phyloP scores from a whole-genome alignment of 108 stramenopile genomes.

The Aurantiochytrium sp. region DNA sequence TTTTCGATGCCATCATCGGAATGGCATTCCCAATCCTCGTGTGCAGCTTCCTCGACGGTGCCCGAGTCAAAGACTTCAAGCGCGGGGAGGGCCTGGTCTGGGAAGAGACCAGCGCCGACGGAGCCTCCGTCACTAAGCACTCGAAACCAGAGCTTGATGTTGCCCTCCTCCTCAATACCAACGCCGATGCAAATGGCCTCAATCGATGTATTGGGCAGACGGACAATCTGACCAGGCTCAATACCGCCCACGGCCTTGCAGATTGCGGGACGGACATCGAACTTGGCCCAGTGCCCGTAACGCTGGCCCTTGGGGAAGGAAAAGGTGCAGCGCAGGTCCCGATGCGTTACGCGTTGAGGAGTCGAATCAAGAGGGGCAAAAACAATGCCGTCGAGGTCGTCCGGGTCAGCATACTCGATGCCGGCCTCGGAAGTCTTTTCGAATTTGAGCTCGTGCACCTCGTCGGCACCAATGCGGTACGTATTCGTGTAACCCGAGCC shows the following conservation, averaged over 20 bases:
- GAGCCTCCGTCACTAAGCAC: not conserved
- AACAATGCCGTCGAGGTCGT: not conserved
- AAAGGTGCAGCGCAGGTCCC: not conserved
- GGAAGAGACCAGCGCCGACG: not conserved
- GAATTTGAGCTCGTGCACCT: not conserved
- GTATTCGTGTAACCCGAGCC: not conserved
- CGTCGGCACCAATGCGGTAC: not conserved
- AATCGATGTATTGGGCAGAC: not conserved
- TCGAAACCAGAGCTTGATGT: not conserved
- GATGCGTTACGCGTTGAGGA: not conserved
- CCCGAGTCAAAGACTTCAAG: not conserved
- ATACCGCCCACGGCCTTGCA: not conserved
- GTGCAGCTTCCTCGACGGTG: not conserved
- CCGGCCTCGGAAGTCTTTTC: not conserved
- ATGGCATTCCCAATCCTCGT: conserved; percentile 1
- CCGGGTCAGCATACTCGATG: not conserved
- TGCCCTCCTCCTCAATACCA: not conserved
- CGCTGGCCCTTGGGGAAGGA: not conserved
- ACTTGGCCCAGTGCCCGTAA: not conserved
- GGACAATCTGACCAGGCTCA: not conserved
- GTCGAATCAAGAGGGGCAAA: not conserved
- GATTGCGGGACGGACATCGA: not conserved
- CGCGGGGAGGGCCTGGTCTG: not conserved
- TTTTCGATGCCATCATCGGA: conserved; percentile 11
- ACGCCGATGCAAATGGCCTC: not conserved